Base-by-base conservation (phyloP, 176 grass and related monocot species). In the Carex kokanica region DNA sequence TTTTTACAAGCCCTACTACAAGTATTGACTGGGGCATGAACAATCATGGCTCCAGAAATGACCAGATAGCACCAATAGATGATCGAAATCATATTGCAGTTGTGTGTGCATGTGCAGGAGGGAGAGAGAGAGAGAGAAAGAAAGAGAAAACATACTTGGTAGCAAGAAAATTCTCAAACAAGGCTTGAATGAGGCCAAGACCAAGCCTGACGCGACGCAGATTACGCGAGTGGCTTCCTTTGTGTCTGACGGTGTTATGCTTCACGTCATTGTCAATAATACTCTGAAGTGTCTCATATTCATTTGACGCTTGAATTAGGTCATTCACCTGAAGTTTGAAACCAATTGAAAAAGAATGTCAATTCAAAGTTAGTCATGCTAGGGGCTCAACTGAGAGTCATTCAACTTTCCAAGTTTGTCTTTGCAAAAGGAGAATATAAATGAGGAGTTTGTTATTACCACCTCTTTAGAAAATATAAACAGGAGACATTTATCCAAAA, bases 201-300 rank as follows among this genome's bases (percentile, higher is more conserved):
- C 96, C 96, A 9, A 99, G 93, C 3, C 96, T 88, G 71, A 99
- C 93, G 47, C 96, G 89, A 66, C 96, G 93, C 51, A 99, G 85
- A 87, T 93, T 99, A 64, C 96, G 89, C 27, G 96, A 95, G 78
- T 95, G 96, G 89, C 96, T 99, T 51, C 96, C 96, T 88, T 95
- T 91, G 78, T 91, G 92, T 86, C 90, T 89, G n/a, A 99, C 91
- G 8, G 55, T 83, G 65, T 93, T 93, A 25, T 85, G 84, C 86
- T 92, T 85, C 1, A 99, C 15, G 80, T 99, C 96, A 77, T 95
- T 88, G 73, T 99, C 96, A 23, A 99, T 47, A 83, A 99, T 95
- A 49, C 91, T 83, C 29, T 71, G 92, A 51, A 99, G 88, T 32
- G 93, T 99, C 17, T 89, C 83, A 65, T 92, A 89, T 60, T 80